Evolutionary conservation across 2,329 filamentous ascomycete species (phyloP), one percentile per base, ranked within the genome.

Genomic region (Verticillium zaregamsianum): DNA sequence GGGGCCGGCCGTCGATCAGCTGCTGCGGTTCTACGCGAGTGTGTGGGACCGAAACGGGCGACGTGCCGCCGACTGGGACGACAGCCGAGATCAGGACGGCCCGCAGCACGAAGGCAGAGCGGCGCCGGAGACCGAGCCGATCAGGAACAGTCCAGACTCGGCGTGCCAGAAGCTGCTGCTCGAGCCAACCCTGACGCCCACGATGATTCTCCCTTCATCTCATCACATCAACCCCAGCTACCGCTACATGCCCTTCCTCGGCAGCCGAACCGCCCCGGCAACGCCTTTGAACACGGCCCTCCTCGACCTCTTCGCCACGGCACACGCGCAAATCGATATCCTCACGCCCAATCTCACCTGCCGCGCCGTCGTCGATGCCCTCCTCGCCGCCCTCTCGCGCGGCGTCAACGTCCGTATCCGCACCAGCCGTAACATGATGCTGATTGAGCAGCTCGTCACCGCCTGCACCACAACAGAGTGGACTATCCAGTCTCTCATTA

Each of bases 281-380:
- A 92, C 89, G 0, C 89, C 89, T 0, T 81, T 92, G 15, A 93
- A 92, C 63, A 76, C 78, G 1, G 87, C 88, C 37, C 71, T 92
- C 8, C 76, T 91, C 1, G 82, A 81, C 0, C 75, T 91, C 0
- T 78, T 93, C 49, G 73, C 77, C 1, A 81, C 80, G 55, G 89
- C 91, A 0, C 77, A 79, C 35, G 76, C 71, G 12, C 78, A 76
- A 17, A 87, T 95, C 59, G 87, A 86, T 62, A 82, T 95, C 3
- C 85, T 93, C 66, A 93, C 91, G 0, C 92, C 92, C 0, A 96
- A 95, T 62, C 70, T 95, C 2, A 96, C 92, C 0, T 86, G 86
- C 0, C 79, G 80, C 57, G 82, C 89, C 0, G 86, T 91, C 0
- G 75, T 93, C 0, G 74, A 82, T 0, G 86, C 84, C 0, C 72